Conservation (phyloP, 495 filamentous ascomycete genomes). For the Lasiosphaeria ovina region DNA sequence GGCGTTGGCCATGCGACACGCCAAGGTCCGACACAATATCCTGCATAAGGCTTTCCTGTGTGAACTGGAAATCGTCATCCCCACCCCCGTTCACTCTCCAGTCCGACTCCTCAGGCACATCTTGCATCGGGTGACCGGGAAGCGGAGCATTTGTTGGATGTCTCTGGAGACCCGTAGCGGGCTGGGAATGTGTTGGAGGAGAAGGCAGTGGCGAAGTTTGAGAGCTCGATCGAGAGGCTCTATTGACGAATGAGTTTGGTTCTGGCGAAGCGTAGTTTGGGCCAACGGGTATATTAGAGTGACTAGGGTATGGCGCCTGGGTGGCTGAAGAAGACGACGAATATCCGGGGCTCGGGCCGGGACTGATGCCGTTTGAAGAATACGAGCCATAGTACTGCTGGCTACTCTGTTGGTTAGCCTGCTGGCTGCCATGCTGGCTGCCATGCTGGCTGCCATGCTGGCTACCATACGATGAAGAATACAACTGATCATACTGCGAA, state of each 20-base stretch:
- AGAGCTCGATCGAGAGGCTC: slow-evolving; percentile 44
- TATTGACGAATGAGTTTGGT: slow-evolving; percentile 39
- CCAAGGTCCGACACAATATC: slow-evolving; percentile 54
- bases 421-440: neutral
- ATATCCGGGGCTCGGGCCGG: slow-evolving; percentile 28
- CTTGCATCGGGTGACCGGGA: slow-evolving; percentile 50
- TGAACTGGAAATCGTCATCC: slow-evolving; percentile 34
- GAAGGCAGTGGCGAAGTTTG: slow-evolving; percentile 42
- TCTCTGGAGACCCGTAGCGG: slow-evolving; percentile 38
- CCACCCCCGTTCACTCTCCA: slow-evolving; percentile 34
- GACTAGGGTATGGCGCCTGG: slow-evolving; percentile 45
- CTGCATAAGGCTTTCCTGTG: slow-evolving; percentile 52
- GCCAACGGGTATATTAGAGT: slow-evolving; percentile 47
- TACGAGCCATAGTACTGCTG: slow-evolving; percentile 29
- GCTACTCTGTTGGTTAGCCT: no score
- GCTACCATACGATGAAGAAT: slow-evolving; percentile 20
- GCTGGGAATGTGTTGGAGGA: slow-evolving; percentile 33
- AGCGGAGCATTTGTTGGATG: slow-evolving; percentile 57
- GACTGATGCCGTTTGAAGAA: slow-evolving; percentile 30
- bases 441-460: slow-evolving; percentile 6
- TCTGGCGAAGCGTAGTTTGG: slow-evolving; percentile 45
- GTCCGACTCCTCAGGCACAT: slow-evolving; percentile 37
- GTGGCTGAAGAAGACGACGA: slow-evolving; percentile 28
- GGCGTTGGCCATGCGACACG: slow-evolving; percentile 30
- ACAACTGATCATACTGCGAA: slow-evolving; percentile 30